Base-by-base conservation (phyloP, 495 filamentous ascomycete genomes). In the Cercophora samala region DNA sequence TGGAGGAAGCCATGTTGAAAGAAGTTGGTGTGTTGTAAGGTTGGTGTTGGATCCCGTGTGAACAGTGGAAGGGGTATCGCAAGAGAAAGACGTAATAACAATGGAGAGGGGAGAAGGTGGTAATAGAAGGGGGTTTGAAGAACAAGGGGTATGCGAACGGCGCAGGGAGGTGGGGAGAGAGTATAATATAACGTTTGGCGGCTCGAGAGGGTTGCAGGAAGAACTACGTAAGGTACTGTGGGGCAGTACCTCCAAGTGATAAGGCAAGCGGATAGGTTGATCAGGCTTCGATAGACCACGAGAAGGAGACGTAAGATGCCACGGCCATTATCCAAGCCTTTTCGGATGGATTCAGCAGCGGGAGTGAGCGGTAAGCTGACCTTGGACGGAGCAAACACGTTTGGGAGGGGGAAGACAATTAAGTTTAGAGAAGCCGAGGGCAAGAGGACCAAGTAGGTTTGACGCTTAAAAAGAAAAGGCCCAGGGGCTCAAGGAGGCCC, bases 1-100 rank as follows among this genome's bases (percentile, higher is more conserved):
- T 79, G 2, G 70, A 62, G 52, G 72, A 72, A 15, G 77, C 67
- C 78, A 80, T 81, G 54, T 25, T 68, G 53, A 46, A 22, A 32
- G 37, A 24, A 62, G 23, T 8, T 23, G 58, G 29, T 11, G 22
- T 60, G 60, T 60, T n/a, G 23, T 32, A 62, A 62, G 24, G n/a
- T 26, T 25, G 60, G 5, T 46, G 60, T 1, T 2, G 1, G 37
- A 11, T 46, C 5, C 2, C 6, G 37, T 46, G 2, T 17, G n/a
- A 56, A 56, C n/a, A 56, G n/a, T 11, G 21, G 6, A 56, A 9
- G 13, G 52, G 4, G n/a, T 56, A 18, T 56, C 5, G n/a, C 19
- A 21, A 24, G 21, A 3, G 2, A 56, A 13, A 24, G 22, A 13
- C 5, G n/a, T 21, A 18, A 13, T 56, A 6, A 19, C 19, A 21